Conservation (phyloP, 176 grass and related monocot species). For the Canna indica region DNA sequence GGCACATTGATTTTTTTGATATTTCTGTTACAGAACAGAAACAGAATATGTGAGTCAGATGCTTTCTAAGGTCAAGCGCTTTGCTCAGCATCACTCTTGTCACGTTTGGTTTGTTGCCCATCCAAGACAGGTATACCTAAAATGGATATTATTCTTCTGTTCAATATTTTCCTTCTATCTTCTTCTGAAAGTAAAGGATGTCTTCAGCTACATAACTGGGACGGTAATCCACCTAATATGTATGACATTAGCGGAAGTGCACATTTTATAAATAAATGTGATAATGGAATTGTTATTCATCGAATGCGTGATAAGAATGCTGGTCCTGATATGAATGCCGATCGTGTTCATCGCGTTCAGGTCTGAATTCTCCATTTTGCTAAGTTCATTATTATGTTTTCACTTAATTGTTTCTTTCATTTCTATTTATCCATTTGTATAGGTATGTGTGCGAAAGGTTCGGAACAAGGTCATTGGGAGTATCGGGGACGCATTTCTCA, state of each 20-base stretch:
- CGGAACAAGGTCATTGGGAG: slow-evolving; percentile 83
- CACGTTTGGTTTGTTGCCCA: slow-evolving; percentile 99
- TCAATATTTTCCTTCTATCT: background rate
- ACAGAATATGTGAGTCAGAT: slow-evolving; percentile 97
- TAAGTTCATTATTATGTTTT: background rate
- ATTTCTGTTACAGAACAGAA: slow-evolving; percentile 54
- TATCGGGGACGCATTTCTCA: slow-evolving; percentile 75
- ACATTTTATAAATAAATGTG: slow-evolving; percentile 99
- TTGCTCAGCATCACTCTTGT: slow-evolving; percentile 90
- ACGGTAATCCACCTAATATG: slow-evolving; percentile 62
- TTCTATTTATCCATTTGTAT: background rate
- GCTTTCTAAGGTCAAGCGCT: slow-evolving; percentile 82
- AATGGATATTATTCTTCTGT: slow-evolving; percentile 7
- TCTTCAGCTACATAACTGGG: slow-evolving; percentile 79
- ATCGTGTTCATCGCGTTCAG: slow-evolving; percentile 65
- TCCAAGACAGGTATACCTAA: slow-evolving; percentile 72
- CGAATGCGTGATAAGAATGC: slow-evolving; percentile 55
- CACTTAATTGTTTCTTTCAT: background rate
- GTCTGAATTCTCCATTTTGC: slow-evolving; percentile 26
- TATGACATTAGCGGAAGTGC: slow-evolving; percentile 98
- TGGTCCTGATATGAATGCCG: slow-evolving; percentile 56
- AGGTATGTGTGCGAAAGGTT: slow-evolving; percentile 93
- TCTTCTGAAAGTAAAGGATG: slow-evolving; percentile 24
- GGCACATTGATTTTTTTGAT: background rate
- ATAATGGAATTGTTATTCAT: slow-evolving; percentile 92